Base-by-base conservation (phyloP, 176 grass and related monocot species). In the Poa pratensis region DNA sequence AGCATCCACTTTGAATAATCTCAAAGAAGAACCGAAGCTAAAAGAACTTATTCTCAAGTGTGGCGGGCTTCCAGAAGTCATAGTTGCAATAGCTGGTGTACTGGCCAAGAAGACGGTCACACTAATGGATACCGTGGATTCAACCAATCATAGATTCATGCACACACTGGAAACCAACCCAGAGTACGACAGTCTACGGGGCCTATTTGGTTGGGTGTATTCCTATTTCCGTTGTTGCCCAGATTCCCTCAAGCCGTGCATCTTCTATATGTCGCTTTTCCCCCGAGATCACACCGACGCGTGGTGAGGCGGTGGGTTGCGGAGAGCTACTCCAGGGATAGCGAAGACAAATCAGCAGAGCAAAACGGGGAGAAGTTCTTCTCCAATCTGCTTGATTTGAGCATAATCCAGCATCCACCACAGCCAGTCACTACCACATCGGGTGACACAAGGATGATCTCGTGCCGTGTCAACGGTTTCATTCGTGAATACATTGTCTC, bases 181-280 rank as follows among this genome's bases (percentile, higher is more conserved):
- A 5, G 3, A n/a, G 20, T 23, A 70, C 0, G 37, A 17, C 2
- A 27, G 15, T 26, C 9, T 93, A 13, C n/a, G 11, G 14, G 80
- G 1, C 3, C 9, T 64, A 2, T 85, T 53, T n/a, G 0, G 15
- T 53, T 83, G 43, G 84, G 18, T 90, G 76, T 32, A 28, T 82
- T 87, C 57, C 17, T 87, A 81, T 17, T 81, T 87, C 4, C 78
- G 3, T 4, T 22, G 4, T 1, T 87, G 85, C 7, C 88, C 88
- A 0, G 82, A 90, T 65, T 49, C 18, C 40, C 70, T 88, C 0
- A 89, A 92, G 20, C 87, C 87, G 0, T 92, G 87, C 9, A 79
- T 92, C 42, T 86, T 92, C 6, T 89, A 92, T 11, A 49, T 92
- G 42, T 73, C 61, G 6, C 59, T 89, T 17, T 92, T 86, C 80